Evolutionary conservation across 768 basidiomycete species (phyloP).

Genomic region (Hemileccinum rubropunctum): DNA sequence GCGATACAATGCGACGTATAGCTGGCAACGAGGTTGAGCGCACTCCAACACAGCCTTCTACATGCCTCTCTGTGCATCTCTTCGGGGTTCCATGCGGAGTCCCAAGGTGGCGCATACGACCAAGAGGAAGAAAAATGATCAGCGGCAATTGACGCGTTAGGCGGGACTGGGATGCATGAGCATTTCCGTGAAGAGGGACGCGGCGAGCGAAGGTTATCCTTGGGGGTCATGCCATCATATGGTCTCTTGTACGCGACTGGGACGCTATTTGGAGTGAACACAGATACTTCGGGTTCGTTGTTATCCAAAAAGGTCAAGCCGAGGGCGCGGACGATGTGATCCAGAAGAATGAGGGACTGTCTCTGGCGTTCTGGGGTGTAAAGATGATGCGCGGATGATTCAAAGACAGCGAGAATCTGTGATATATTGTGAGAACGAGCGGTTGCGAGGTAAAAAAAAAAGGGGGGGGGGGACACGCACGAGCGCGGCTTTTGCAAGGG

Average conservation of each 20-base stretch:
- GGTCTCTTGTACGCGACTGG: conserved; percentile 43
- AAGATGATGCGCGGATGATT: conserved; percentile 69
- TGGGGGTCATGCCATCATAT: conserved; percentile 25
- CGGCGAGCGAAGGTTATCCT: conserved; percentile 27
- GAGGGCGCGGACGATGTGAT: conserved; percentile 59
- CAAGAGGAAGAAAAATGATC: conserved; percentile 43
- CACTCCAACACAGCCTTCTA: conserved; percentile 74
- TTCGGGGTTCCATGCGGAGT: conserved; percentile 48
- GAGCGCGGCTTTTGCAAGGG: conserved; percentile 70
- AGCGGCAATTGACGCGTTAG: conserved; percentile 27
- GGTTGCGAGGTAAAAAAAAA: neutral
- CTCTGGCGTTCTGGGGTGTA: conserved; percentile 55
- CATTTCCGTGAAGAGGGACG: conserved; percentile 38
- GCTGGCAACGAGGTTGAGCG: conserved; percentile 64
- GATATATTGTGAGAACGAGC: conserved; percentile 11
- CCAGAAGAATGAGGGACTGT: conserved; percentile 54
- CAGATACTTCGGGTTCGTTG: conserved; percentile 49
- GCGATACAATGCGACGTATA: conserved; percentile 69
- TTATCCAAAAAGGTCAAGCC: conserved; percentile 56
- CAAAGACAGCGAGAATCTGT: conserved; percentile 75
- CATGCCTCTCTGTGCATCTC: conserved; percentile 68
- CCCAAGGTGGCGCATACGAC: conserved; percentile 59
- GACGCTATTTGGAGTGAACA: conserved; percentile 49
- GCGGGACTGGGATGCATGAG: conserved; percentile 43
- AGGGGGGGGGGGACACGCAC: too few species aligned